Base-by-base conservation (phyloP, 2,329 filamentous ascomycete species). In the Plectosphaerella sp. region DNA sequence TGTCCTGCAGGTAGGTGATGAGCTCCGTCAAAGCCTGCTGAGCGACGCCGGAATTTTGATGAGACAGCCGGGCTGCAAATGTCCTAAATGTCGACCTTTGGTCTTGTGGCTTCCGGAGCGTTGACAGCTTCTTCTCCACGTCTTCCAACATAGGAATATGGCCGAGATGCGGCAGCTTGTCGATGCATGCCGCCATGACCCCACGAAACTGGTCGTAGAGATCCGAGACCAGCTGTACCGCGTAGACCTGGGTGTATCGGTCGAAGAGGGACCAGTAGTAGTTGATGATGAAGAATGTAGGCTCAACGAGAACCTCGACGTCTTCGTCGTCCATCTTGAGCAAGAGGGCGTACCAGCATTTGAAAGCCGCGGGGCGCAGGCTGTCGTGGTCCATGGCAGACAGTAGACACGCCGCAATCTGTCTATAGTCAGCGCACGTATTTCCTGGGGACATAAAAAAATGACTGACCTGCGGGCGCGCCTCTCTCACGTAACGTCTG, bases 331-430 rank as follows among this genome's bases (percentile, higher is more conserved):
- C 86, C 47, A 97, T 77, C 49, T 86, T 82, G 25, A 73, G 80
- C 16, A 97, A 79, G 71, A 99, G 85, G 9, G 85, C 79, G 24
- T 83, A 79, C 94, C 94, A 99, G 47, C 91, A 90, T 4, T 80
- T 82, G 61, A 97, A 92, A 2, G 91, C 89, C 28, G 84, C 77
- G 55, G 90, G 79, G 55, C 90, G 84, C n/a, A 99, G 77, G 46
- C 87, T 80, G 45, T 85, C 78, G 48, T 88, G 82, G 15, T 87
- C 79, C 54, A 97, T 80, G 0, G 91, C 91, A 20, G 91, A 91
- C 56, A 96, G 84, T 12, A 99, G 75, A 64, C 90, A 97, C n/a
- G 93, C 91, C 58, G 91, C 91, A 52, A 97, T 93, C 85, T 93
- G 61, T 37, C 11, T 14, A 18, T 8, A 12, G 35, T 72, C 47